These are phyloP conservation scores for Amanita thiersii DNA, from an alignment of 768 basidiomycete species.

Conservation along the genomic window DNA sequence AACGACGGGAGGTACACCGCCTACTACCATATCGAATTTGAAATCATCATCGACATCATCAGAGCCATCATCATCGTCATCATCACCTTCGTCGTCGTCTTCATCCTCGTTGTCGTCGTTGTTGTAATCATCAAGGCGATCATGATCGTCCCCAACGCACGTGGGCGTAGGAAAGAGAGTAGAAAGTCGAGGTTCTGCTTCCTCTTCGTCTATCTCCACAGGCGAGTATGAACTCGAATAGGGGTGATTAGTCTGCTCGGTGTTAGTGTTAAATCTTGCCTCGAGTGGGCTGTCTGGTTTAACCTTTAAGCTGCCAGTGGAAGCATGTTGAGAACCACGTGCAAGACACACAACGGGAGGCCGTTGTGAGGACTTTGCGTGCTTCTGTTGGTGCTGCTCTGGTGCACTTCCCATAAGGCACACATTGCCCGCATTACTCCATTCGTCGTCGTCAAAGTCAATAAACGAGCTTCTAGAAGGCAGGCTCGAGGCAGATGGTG, in stretches of 20 bases:
- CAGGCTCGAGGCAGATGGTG: background rate
- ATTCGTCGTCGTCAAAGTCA: background rate
- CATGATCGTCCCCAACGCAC: too few relatives aligned
- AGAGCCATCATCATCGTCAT: background rate
- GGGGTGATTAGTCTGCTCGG: background rate
- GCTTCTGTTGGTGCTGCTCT: background rate
- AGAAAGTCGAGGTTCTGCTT: background rate
- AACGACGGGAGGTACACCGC: conserved; percentile 1
- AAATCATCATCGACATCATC: background rate
- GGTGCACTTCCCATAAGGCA: background rate
- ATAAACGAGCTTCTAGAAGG: background rate
- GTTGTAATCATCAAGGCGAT: too few relatives aligned
- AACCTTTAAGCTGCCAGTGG: background rate
- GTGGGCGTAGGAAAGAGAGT: too few relatives aligned
- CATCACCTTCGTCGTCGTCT: too few relatives aligned
- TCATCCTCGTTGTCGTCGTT: too few relatives aligned
- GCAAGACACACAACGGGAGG: background rate
- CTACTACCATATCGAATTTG: background rate
- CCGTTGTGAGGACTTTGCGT: background rate
- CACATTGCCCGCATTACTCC: background rate
- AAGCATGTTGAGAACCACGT: background rate
- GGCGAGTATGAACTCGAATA: background rate
- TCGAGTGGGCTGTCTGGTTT: too few relatives aligned
- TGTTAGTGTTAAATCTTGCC: background rate
- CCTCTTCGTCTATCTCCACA: too few relatives aligned